Evolutionary conservation across 2,329 filamentous ascomycete species (phyloP), one percentile per base, ranked within the genome.

Genomic region (Clonostachys sp.): DNA sequence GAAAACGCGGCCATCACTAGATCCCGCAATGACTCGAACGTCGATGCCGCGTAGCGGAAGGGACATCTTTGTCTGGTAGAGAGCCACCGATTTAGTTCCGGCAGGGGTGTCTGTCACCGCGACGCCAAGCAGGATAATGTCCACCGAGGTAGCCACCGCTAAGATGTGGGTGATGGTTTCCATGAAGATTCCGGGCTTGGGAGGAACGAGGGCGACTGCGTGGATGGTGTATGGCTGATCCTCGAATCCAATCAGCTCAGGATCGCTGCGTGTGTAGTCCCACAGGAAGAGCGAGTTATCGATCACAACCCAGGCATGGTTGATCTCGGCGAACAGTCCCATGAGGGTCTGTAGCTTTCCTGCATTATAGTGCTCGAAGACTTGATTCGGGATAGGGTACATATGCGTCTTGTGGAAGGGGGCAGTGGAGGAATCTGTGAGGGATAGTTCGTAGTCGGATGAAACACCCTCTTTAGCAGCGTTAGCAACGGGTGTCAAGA

Each of bases 201-300:
- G 94, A 45, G 84, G 82, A 12, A 95, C 87, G 42, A 99, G 79
- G 56, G 89, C 91, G 41, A 99, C 88, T n/a, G 89, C 84, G 40
- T 90, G 91, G 58, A 99, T 97, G 54, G 84, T 89, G 63, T 95
- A 84, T 7, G 84, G 77, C 65, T 92, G 87, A 56, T 96, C 91
- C 63, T 97, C 92, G 60, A 89, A 96, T 16, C 92, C 92, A 54
- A 96, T 87, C 40, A 96, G 76, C 62, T 96, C 89, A 6, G 92
- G 90, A 56, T 92, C 89, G n/a, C 89, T 84, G 62, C 90, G 81
- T 7, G 91, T 96, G 65, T 96, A 99, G 68, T 99, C 92, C 95
- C 95, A 99, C 14, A 99, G 77, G 63, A 96, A 99, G 41, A 99
- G 76, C 52, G 89, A 89, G 70, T 95, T 96, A 71, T 99, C 94